These are phyloP conservation scores for Gracilariopsis chorda DNA, from an alignment of 23 red algal genomes.

Conservation along the genomic window DNA sequence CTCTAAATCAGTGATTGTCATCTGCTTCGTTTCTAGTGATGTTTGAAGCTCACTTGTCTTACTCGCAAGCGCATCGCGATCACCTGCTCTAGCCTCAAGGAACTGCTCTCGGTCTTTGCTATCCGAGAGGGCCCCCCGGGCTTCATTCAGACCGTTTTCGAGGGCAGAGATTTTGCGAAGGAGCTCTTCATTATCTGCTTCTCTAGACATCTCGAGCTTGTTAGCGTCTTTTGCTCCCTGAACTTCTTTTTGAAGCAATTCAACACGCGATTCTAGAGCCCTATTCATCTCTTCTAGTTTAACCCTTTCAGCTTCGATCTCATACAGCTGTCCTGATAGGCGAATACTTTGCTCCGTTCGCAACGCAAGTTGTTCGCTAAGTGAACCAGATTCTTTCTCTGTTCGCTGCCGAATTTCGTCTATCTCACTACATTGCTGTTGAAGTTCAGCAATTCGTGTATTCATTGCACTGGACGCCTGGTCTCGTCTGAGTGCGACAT, in stretches of 20 bases:
- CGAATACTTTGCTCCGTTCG: conserved; percentile 69
- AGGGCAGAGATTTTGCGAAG: not conserved
- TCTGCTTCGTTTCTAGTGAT: not conserved
- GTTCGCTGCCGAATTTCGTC: conserved; percentile 41
- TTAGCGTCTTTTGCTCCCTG: not conserved
- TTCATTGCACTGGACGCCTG: not conserved
- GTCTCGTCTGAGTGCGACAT: not conserved
- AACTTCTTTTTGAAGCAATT: not conserved
- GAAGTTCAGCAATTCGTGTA: conserved; percentile 41
- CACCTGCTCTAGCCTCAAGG: not conserved
- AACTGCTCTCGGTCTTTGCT: conserved; percentile 18
- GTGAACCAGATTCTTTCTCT: conserved; percentile 2
- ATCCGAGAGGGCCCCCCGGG: conserved; percentile 11
- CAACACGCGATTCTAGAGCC: not conserved
- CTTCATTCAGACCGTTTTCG: not conserved
- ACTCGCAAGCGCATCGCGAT: conserved; percentile 14
- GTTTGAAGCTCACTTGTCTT: not conserved
- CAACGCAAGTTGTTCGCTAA: conserved; percentile 43
- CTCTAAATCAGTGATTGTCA: not conserved
- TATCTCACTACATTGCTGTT: conserved; percentile 39
- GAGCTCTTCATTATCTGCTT: not conserved
- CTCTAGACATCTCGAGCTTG: not conserved
- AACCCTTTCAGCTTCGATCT: conserved; percentile 26
- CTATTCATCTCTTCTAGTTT: conserved; percentile 6
- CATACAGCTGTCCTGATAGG: conserved; percentile 64